Percentiles rank a stretch among this genome's conserved stretches.
Evolutionary conservation across 148 eudicot genomes (phyloP).

Genomic region (Diospyros lotus): DNA sequence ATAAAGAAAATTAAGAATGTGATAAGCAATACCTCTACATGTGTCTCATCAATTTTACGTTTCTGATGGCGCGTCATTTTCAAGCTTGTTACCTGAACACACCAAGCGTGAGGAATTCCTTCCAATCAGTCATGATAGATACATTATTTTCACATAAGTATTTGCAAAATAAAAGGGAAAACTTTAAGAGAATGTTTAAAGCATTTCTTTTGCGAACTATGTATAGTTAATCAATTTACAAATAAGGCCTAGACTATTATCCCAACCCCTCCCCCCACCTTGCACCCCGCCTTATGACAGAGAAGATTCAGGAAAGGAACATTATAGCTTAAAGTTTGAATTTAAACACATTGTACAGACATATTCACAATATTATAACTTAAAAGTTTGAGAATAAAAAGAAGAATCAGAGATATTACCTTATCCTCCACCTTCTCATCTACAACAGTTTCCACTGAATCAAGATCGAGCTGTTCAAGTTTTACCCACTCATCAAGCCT

Average conservation of each 20-base stretch:
- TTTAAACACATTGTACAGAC: neutral
- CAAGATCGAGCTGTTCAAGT: conserved; percentile 96
- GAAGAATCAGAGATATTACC: conserved; percentile 36
- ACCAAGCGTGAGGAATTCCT: conserved; percentile 9
- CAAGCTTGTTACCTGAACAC: conserved; percentile 75
- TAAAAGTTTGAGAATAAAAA: conserved; percentile 9
- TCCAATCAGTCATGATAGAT: neutral
- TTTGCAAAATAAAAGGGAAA: neutral
- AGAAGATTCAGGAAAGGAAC: neutral
- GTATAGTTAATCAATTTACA: neutral
- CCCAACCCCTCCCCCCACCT: neutral
- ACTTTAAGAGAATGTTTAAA: neutral
- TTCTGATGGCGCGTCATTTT: conserved; percentile 99
- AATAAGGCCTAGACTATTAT: neutral
- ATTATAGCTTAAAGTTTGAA: neutral
- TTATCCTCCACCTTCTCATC: conserved; percentile 98
- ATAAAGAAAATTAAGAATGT: neutral
- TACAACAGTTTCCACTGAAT: conserved; percentile 86
- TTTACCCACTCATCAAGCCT: conserved; percentile 99
- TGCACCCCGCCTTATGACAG: neutral
- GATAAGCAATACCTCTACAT: conserved; percentile 61
- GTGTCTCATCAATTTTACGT: conserved; percentile 95
- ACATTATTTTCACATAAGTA: too few relatives aligned
- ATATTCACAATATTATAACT: neutral
- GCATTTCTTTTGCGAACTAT: neutral